phyloP scores from a whole-genome alignment of 352 stramenopile genomes.

The Thraustotheca clavata region DNA sequence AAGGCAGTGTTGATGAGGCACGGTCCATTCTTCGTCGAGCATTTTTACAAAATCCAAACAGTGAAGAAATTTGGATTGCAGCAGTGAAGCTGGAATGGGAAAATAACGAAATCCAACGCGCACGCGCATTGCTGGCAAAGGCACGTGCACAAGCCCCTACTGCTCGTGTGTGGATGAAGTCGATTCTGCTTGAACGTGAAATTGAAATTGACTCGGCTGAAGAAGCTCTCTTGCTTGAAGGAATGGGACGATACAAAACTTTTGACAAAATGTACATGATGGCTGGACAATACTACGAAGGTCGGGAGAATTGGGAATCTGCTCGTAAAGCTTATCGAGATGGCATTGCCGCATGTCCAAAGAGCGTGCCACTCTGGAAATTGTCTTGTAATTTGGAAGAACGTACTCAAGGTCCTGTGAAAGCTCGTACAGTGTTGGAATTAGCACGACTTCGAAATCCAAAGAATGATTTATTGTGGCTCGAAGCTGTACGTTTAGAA shows the following conservation, averaged over 20 bases:
- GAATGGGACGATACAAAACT: conserved; percentile 81
- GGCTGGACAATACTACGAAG: conserved; percentile 90
- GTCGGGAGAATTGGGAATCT: conserved; percentile 45
- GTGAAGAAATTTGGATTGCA: conserved; percentile 93
- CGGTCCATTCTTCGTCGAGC: conserved; percentile 92
- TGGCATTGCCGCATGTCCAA: conserved; percentile 89
- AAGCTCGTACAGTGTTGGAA: conserved; percentile 96
- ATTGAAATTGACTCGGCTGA: conserved; percentile 56
- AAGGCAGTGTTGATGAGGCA: conserved; percentile 89
- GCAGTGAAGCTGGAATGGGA: conserved; percentile 99
- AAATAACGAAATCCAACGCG: conserved; percentile 93
- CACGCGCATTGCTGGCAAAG: conserved; percentile 70
- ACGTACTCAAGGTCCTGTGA: conserved; percentile 83
- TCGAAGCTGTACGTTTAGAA: conserved; percentile 94
- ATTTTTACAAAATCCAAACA: conserved; percentile 95
- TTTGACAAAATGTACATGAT: conserved; percentile 98
- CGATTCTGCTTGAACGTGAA: conserved; percentile 90
- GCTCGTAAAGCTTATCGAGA: conserved; percentile 90
- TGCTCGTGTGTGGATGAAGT: conserved; percentile 96
- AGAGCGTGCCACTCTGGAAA: conserved; percentile 91
- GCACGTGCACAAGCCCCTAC: conserved; percentile 79
- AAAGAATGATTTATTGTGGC: conserved; percentile 92
- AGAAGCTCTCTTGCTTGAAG: conserved; percentile 86
- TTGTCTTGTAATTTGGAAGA: conserved; percentile 93
- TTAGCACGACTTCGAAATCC: conserved; percentile 93